phyloP scores from a whole-genome alignment of 768 basidiomycete genomes.

The Epithele typhae region DNA sequence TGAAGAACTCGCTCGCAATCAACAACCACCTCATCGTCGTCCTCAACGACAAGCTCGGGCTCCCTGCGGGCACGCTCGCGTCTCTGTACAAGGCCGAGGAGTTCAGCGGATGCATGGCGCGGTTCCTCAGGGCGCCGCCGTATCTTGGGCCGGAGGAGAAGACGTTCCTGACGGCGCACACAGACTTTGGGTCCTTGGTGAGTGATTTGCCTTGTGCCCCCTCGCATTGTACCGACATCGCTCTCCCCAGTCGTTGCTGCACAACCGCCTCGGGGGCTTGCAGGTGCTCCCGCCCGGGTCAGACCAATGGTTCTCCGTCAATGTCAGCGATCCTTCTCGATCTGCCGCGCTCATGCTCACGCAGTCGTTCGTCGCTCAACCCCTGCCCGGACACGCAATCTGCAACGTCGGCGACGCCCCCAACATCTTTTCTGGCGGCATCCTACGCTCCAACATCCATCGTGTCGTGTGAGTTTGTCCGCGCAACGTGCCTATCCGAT shows the following conservation, averaged over 20 bases:
- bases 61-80: constrained; percentile 27
- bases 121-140: constrained; percentile 31
- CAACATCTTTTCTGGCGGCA: constrained; percentile 54
- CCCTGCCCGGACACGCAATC: constrained; percentile 25
- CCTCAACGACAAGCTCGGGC: constrained; percentile 29
- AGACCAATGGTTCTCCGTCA: constrained; percentile 64
- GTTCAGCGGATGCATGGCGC: constrained; percentile 27
- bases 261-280: constrained; percentile 66
- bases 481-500: background rate
- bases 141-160: constrained; percentile 16
- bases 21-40: constrained; percentile 27
- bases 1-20: constrained; percentile 25
- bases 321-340: constrained; percentile 30
- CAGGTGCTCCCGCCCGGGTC: constrained; percentile 61
- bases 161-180: constrained; percentile 29
- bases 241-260: constrained; percentile 51
- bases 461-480: constrained; percentile 45
- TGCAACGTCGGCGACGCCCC: constrained; percentile 45
- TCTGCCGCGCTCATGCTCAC: background rate
- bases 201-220: no score
- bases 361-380: no score
- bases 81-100: constrained; percentile 22
- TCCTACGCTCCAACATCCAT: constrained; percentile 59
- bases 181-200: constrained; percentile 33
- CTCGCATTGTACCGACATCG: background rate